phyloP scores from a whole-genome alignment of 1,284 basidiomycete species.

The Heterobasidion occidentale region DNA sequence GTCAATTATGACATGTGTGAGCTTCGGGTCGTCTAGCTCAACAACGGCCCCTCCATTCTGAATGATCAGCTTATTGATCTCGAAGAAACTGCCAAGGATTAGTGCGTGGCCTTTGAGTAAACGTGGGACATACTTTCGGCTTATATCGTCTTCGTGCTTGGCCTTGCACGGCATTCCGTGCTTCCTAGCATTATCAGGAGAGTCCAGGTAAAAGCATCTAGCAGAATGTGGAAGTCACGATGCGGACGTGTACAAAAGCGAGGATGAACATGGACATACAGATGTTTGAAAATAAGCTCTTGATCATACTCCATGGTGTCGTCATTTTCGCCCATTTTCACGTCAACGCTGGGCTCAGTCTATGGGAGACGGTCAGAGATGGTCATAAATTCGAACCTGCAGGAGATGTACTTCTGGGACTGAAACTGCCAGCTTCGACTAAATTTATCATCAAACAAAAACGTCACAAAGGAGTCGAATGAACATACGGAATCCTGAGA shows the following conservation, averaged over 20 bases:
- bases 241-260: not conserved
- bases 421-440: constrained; percentile 7
- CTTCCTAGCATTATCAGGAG: constrained; percentile 59
- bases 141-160: constrained; percentile 45
- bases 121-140: constrained; percentile 34
- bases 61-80: constrained; percentile 43
- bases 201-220: constrained; percentile 85
- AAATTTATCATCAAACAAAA: not conserved
- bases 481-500: constrained; percentile 4
- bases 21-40: constrained; percentile 60
- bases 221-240: not conserved
- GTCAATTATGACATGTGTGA: constrained; percentile 83
- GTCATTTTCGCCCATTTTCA: constrained; percentile 59
- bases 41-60: constrained; percentile 68
- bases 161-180: constrained; percentile 53
- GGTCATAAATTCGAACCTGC: not conserved
- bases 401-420: not conserved
- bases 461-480: not conserved
- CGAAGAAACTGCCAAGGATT: constrained; percentile 39
- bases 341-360: not conserved
- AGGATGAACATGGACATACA: constrained; percentile 35
- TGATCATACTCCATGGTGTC: constrained; percentile 70
- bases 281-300: constrained; percentile 67
- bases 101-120: constrained; percentile 1
- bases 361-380: not conserved